Percentiles rank a stretch among this genome's conserved stretches.
These are phyloP conservation scores for Termitomyces sp. DNA, from an alignment of 768 basidiomycete genomes.

Conservation along the genomic window DNA sequence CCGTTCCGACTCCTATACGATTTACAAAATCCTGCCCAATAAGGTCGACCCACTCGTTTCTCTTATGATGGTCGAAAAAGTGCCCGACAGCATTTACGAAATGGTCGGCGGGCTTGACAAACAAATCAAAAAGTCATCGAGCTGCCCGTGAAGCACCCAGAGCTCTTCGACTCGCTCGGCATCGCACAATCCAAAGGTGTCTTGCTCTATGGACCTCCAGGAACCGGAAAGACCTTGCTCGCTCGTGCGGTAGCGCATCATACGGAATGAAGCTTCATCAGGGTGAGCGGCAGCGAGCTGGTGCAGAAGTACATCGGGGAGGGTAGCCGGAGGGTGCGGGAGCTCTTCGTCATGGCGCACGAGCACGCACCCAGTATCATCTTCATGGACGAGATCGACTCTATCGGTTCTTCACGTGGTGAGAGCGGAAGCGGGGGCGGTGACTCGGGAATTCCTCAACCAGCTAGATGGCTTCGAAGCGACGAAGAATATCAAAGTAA, in stretches of 20 bases:
- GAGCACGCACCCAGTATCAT: slow-evolving; percentile 98
- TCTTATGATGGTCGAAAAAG: slow-evolving; percentile 99
- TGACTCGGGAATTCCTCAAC: slow-evolving; percentile 83
- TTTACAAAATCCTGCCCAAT: slow-evolving; percentile 95
- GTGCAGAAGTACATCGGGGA: slow-evolving; percentile 99
- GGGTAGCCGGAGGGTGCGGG: slow-evolving; percentile 93
- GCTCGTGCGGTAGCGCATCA: slow-evolving; percentile 96
- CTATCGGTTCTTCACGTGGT: slow-evolving; percentile 89
- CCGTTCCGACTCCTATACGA: slow-evolving; percentile 92
- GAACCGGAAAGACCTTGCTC: slow-evolving; percentile 93
- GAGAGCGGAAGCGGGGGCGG: slow-evolving; percentile 88
- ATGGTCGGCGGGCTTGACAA: slow-evolving; percentile 96
- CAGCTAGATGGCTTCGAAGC: slow-evolving; percentile 92
- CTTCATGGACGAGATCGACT: slow-evolving; percentile 99
- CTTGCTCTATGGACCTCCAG: slow-evolving; percentile 90
- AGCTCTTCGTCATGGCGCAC: slow-evolving; percentile 96
- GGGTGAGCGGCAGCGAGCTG: slow-evolving; percentile 89
- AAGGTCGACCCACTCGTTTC: slow-evolving; percentile 98
- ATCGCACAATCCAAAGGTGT: slow-evolving; percentile 98
- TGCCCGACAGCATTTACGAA: slow-evolving; percentile 98
- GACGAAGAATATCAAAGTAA: slow-evolving; percentile 95
- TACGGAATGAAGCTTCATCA: slow-evolving; percentile 96
- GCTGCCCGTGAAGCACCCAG: slow-evolving; percentile 94
- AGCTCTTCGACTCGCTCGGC: slow-evolving; percentile 92
- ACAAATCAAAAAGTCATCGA: slow-evolving; percentile 99